Base-by-base conservation (phyloP, 768 basidiomycete genomes). In the Pluteus cervinus region DNA sequence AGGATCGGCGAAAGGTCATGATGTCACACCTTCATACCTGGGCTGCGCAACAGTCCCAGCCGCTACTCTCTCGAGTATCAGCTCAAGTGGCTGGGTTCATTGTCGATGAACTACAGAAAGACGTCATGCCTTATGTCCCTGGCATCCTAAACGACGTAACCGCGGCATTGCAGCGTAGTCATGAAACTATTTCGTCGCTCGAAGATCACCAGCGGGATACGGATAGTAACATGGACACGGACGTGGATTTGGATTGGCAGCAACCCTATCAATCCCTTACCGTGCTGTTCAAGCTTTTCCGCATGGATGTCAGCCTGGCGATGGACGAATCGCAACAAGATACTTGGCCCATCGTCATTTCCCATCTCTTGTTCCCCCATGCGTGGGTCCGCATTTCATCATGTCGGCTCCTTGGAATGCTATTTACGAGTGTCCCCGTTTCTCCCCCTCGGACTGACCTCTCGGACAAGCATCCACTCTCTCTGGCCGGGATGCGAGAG, bases 331-430 rank as follows among this genome's bases (percentile, higher is more conserved):
- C n/a, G n/a, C n/a, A n/a, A n/a, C 64, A 57, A 39, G 62, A 87
- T 1, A 54, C 68, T 1, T 94, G 92, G 91, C 48, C 60, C 7
- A 52, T 66, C 1, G 68, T 96, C 28, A 64, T 76, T 16, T 48
- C 63, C 0, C 80, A 86, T 49, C 73, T 97, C 3, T 66, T 85
- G 2, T 97, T 83, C 62, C 92, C 93, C 4, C 96, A 99, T 56
- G 76, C 88, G 4, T 97, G 93, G 94, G 91, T 96, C 0, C 81
- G 93, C 28, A 79, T 76, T 4, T 84, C 82, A 1, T 71, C 91
- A 2, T 81, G 82, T 41, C 72, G 88, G 39, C 66, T 91, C 9
- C 55, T 96, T 3, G 89, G 89, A 12, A 50, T 70, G 15, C 61
- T 91, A 4, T 91, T 86, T 54, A 57, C 71, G 4, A 67, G 73